phyloP scores from a whole-genome alignment of 768 basidiomycete species.

The Nidula microcarpa region DNA sequence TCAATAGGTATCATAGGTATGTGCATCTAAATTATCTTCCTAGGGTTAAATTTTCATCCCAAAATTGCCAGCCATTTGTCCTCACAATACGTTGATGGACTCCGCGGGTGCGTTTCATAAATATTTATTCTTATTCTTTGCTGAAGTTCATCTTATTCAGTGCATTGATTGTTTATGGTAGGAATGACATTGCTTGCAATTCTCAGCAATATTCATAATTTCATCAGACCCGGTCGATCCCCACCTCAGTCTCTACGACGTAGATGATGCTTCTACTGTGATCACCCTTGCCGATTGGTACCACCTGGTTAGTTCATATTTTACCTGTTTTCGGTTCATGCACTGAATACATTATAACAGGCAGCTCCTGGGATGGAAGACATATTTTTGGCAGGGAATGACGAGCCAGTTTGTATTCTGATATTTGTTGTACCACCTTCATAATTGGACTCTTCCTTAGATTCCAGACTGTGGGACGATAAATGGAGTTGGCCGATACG shows the following conservation, averaged over 20 bases:
- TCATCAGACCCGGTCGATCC: conserved; percentile 23
- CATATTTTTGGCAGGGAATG: conserved; percentile 7
- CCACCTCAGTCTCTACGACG: conserved; percentile 20
- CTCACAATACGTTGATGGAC: conserved; percentile 17
- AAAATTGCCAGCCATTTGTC: conserved; percentile 12
- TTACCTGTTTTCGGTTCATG: no score
- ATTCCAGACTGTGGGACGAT: conserved; percentile 27
- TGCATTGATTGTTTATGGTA: conserved; percentile 19
- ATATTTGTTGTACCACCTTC: background rate
- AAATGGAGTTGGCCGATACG: conserved; percentile 26
- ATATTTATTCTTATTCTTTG: conserved; percentile 10
- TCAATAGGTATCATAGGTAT: conserved; percentile 16
- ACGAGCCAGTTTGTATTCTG: conserved; percentile 4
- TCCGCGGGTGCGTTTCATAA: conserved; percentile 16
- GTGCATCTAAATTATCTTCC: background rate
- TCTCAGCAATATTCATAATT: conserved; percentile 6
- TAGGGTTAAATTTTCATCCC: background rate
- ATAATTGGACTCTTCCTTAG: conserved; percentile 10
- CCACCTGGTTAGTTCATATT: background rate
- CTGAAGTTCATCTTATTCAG: conserved; percentile 7
- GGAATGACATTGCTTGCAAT: conserved; percentile 17
- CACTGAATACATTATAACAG: no score
- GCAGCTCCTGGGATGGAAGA: conserved; percentile 17
- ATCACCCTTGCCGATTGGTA: conserved; percentile 21
- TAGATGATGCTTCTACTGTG: conserved; percentile 25